Conservation (phyloP, 2,329 filamentous ascomycete species). For the Podosphaera xanthii region DNA sequence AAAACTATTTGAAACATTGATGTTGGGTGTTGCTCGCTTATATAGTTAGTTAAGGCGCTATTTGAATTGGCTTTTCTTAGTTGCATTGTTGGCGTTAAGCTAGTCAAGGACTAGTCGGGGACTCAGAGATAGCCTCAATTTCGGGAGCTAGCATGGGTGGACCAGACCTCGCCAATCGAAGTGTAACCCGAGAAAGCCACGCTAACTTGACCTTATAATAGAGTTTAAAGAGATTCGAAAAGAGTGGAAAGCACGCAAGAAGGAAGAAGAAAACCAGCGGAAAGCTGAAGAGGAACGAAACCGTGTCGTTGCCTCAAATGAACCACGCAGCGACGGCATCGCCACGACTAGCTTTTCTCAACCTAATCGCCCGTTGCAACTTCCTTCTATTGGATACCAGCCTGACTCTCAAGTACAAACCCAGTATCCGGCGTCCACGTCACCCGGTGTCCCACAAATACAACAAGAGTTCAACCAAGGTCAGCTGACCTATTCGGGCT, state of each 20-base stretch:
- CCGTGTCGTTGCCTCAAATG: slow-evolving; percentile 35
- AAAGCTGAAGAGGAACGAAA: slow-evolving; percentile 76
- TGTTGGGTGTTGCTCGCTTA: no score
- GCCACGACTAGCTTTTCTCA: slow-evolving; percentile 26
- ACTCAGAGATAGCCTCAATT: slow-evolving; percentile 20
- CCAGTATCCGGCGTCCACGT: slow-evolving; percentile 38
- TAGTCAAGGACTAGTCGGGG: slow-evolving; percentile 22
- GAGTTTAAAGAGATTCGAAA: slow-evolving; percentile 99
- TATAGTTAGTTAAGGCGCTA: not conserved
- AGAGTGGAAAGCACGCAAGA: slow-evolving; percentile 98
- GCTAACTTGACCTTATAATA: slow-evolving; percentile 21
- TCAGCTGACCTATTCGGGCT: slow-evolving; percentile 24
- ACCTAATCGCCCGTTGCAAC: slow-evolving; percentile 35
- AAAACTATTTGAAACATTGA: no score
- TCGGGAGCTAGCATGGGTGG: slow-evolving; percentile 22
- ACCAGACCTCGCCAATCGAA: slow-evolving; percentile 14
- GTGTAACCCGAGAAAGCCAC: slow-evolving; percentile 12
- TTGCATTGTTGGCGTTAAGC: slow-evolving; percentile 21
- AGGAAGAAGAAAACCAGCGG: slow-evolving; percentile 81
- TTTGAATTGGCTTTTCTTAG: slow-evolving; percentile 1
- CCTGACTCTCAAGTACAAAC: slow-evolving; percentile 29
- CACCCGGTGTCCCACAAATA: slow-evolving; percentile 30
- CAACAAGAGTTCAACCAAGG: slow-evolving; percentile 29
- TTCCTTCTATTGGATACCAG: slow-evolving; percentile 57
- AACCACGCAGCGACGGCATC: slow-evolving; percentile 27